These are phyloP conservation scores for Leccinum griseonigrum DNA, from an alignment of 1,284 basidiomycete species.

Conservation along the genomic window DNA sequence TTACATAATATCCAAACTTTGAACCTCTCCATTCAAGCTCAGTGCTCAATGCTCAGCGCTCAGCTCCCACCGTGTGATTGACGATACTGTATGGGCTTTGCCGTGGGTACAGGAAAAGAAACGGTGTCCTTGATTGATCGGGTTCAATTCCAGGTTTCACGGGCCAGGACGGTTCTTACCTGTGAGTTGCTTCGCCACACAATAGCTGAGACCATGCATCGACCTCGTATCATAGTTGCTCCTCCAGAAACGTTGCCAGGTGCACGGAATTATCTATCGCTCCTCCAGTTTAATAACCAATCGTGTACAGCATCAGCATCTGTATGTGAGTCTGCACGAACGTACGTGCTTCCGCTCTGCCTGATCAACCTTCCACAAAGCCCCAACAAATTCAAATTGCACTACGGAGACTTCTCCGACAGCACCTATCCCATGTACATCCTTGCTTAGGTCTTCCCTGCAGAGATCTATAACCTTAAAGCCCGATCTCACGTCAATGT, in stretches of 20 bases:
- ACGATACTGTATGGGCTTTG: no score
- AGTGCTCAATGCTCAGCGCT: no score
- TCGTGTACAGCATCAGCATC: slow-evolving; percentile 69
- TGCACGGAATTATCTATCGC: slow-evolving; percentile 90
- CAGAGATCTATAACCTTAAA: slow-evolving; percentile 92
- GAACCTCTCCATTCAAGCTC: no score
- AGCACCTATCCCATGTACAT: slow-evolving; percentile 93
- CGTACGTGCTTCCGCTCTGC: slow-evolving; percentile 42
- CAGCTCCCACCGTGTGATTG: no score
- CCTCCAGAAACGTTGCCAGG: slow-evolving; percentile 84
- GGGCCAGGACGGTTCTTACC: slow-evolving; percentile 88
- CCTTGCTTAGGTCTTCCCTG: slow-evolving; percentile 86
- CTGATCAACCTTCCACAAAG: slow-evolving; percentile 38
- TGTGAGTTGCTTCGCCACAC: slow-evolving; percentile 49
- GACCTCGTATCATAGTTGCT: slow-evolving; percentile 50
- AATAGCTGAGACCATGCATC: background rate
- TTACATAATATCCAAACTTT: no score
- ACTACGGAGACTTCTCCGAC: slow-evolving; percentile 90
- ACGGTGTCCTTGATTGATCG: slow-evolving; percentile 5
- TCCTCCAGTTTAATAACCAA: slow-evolving; percentile 94
- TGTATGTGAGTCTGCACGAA: slow-evolving; percentile 86
- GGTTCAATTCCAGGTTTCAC: slow-evolving; percentile 66
- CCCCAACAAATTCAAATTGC: slow-evolving; percentile 79
- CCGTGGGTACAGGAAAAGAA: no score
- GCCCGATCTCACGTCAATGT: slow-evolving; percentile 98